Conservation (phyloP, 2,329 filamentous ascomycete species). For the Apiospora aurea region DNA sequence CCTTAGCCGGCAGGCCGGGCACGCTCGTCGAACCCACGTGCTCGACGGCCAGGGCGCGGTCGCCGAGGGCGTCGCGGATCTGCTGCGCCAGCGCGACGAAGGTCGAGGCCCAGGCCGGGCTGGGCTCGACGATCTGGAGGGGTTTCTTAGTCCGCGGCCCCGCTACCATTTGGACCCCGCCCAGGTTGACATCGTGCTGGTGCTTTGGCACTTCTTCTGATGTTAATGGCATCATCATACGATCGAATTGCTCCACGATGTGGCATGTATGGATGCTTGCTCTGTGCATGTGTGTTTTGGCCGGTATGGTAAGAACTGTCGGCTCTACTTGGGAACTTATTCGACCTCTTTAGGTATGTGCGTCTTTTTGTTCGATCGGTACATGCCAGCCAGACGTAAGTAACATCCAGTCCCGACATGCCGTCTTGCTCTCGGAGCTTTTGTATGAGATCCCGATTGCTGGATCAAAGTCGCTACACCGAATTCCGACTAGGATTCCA, state of each 20-base stretch:
- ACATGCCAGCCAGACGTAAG: neutral
- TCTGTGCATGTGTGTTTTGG: neutral
- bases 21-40: slow-evolving; percentile 61
- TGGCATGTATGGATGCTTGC: neutral
- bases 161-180: slow-evolving; percentile 18
- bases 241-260: neutral
- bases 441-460: neutral
- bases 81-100: slow-evolving; percentile 24
- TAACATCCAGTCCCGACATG: no score
- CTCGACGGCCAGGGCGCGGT: slow-evolving; percentile 44
- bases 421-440: neutral
- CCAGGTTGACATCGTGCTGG: neutral
- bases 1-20: slow-evolving; percentile 56
- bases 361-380: neutral
- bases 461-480: neutral
- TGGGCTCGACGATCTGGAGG: slow-evolving; percentile 26
- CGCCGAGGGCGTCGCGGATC: slow-evolving; percentile 46
- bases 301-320: no score
- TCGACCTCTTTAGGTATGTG: neutral
- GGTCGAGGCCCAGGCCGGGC: slow-evolving; percentile 21
- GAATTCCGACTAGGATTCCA: neutral
- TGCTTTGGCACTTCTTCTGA: neutral
- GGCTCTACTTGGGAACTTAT: neutral
- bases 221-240: neutral
- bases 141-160: neutral